Conservation (phyloP, 2,329 filamentous ascomycete genomes). For the Biscogniauxia sp. region DNA sequence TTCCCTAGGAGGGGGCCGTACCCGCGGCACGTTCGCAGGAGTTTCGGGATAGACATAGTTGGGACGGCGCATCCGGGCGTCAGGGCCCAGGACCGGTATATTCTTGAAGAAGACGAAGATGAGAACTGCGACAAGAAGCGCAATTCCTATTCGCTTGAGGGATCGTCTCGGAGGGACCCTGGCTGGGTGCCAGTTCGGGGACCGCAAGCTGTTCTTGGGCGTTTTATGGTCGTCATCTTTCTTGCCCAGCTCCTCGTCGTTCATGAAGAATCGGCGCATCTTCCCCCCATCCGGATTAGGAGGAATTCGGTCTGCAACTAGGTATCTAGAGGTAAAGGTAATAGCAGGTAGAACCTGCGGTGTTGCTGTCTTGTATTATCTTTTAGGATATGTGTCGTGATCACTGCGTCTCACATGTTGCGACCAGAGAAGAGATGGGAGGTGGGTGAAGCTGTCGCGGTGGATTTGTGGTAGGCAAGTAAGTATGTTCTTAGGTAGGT, state of each 20-base stretch:
- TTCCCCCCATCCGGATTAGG: slow-evolving; percentile 32
- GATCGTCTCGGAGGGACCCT: slow-evolving; percentile 50
- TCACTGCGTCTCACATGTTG: neutral
- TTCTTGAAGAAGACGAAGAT: slow-evolving; percentile 65
- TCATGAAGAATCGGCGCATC: slow-evolving; percentile 47
- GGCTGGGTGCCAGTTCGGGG: slow-evolving; percentile 41
- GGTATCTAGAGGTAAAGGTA: neutral
- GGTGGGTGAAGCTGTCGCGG: neutral
- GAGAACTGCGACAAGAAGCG: slow-evolving; percentile 44
- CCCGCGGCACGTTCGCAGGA: slow-evolving; percentile 10
- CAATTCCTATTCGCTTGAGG: slow-evolving; percentile 51
- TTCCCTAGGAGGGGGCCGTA: slow-evolving; percentile 5
- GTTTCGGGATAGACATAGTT: slow-evolving; percentile 29
- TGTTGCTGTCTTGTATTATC: neutral
- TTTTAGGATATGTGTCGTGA: neutral
- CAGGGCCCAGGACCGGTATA: slow-evolving; percentile 49
- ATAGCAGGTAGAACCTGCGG: neutral
- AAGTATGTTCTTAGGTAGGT: neutral
- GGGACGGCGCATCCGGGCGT: slow-evolving; percentile 39
- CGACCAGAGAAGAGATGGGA: neutral
- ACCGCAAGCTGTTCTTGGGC: slow-evolving; percentile 29
- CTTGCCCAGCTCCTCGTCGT: slow-evolving; percentile 57
- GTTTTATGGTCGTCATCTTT: slow-evolving; percentile 56
- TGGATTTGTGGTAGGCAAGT: too few relatives aligned
- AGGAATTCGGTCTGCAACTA: slow-evolving; percentile 7